These are phyloP conservation scores for Trebouxiophyceae sp. DNA, from an alignment of 163 green algal genomes.

Conservation along the genomic window DNA sequence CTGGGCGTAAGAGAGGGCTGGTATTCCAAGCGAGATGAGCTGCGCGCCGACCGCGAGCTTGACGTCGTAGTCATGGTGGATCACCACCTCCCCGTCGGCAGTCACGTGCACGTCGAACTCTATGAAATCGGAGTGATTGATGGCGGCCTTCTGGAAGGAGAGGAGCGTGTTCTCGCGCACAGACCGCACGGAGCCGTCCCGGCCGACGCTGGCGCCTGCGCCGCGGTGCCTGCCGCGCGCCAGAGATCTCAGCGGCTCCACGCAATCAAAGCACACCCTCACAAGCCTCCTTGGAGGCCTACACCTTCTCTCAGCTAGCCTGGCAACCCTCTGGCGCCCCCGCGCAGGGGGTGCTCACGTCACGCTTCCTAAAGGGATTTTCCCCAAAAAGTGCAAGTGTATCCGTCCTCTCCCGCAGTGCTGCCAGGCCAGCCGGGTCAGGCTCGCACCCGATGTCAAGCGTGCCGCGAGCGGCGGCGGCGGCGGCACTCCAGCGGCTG, in stretches of 20 bases:
- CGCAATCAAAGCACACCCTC: no score
- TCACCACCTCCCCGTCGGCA: slow-evolving; percentile 26
- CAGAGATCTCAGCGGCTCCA: no score
- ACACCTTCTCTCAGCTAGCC: no score
- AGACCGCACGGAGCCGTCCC: slow-evolving; percentile 8
- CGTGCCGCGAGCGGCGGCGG: slow-evolving; percentile 7
- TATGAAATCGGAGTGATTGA: slow-evolving; percentile 33
- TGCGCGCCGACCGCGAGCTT: slow-evolving; percentile 18
- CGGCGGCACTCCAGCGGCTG: slow-evolving; percentile 16
- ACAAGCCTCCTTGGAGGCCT: no score
- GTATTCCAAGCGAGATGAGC: slow-evolving; percentile 24
- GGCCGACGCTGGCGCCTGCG: slow-evolving; percentile 20
- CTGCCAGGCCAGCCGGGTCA: background rate
- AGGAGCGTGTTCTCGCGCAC: slow-evolving; percentile 45
- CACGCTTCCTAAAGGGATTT: no score
- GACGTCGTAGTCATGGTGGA: slow-evolving; percentile 43
- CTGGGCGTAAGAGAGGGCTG: slow-evolving; percentile 26
- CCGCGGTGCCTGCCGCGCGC: slow-evolving; percentile 40
- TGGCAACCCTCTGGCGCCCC: no score
- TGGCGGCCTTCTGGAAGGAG: slow-evolving; percentile 36
- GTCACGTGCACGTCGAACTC: slow-evolving; percentile 35
- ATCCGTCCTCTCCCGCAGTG: no score
- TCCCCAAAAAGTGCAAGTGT: no score
- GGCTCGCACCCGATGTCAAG: slow-evolving; percentile 34
- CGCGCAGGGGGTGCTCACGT: no score